Conservation (phyloP, 352 stramenopile genomes). For the Globisporangium camurandrum region DNA sequence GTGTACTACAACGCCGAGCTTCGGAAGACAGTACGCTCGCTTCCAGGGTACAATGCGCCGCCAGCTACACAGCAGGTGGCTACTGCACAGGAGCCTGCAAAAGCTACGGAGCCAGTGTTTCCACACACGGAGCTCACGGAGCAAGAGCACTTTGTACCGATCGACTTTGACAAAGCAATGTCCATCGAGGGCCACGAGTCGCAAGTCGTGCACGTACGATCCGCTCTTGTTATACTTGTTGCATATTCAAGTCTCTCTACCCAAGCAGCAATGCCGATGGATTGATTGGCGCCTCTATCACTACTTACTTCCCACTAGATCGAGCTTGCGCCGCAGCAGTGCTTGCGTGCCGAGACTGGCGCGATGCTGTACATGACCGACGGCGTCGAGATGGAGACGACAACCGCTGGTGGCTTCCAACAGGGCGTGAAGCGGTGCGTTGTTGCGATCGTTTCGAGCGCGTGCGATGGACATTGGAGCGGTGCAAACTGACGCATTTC, state of each 20-base stretch:
- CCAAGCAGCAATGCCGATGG: no score
- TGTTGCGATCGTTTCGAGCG: neutral
- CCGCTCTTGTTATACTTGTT: neutral
- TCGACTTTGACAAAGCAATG: constrained; percentile 77
- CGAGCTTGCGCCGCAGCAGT: constrained; percentile 86
- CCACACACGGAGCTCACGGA: constrained; percentile 28
- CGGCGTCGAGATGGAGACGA: constrained; percentile 88
- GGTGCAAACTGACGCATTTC: no score
- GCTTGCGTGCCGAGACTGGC: constrained; percentile 88
- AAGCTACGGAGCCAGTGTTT: constrained; percentile 7
- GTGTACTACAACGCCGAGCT: constrained; percentile 61
- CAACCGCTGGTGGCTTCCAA: constrained; percentile 85
- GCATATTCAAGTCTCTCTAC: no score
- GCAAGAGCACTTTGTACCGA: constrained; percentile 61
- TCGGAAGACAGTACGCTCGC: constrained; percentile 48
- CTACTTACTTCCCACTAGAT: no score
- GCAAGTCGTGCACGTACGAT: constrained; percentile 71
- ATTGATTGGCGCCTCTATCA: no score
- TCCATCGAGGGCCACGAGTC: constrained; percentile 79
- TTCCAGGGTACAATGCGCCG: constrained; percentile 26
- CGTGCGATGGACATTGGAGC: neutral
- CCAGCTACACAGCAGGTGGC: neutral
- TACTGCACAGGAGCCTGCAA: neutral
- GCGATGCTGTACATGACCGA: constrained; percentile 96
- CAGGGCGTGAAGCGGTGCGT: constrained; percentile 78